Base-by-base conservation (phyloP, 495 filamentous ascomycete species). In the Chaetomium cochliodes region DNA sequence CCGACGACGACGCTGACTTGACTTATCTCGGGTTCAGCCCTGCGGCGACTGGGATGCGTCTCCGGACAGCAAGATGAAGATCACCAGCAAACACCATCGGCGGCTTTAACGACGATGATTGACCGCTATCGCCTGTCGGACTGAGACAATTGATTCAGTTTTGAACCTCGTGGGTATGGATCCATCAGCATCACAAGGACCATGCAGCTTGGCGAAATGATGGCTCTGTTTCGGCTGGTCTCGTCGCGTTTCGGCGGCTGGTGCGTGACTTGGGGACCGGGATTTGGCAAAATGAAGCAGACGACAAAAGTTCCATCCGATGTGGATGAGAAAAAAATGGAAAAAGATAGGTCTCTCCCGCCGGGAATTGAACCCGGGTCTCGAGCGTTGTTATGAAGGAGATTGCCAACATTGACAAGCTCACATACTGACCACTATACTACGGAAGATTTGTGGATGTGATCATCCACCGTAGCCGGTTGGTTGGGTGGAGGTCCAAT, bases 301-400 rank as follows among this genome's bases (percentile, higher is more conserved):
- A n/a, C n/a, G n/a, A n/a, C 28, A 6, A 30, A 51, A 18, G 15
- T 47, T 50, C 46, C 46, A 50, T 47, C 6, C 46, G n/a, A 39
- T 9, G 13, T 5, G 47, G 3, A 51, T 22, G 42, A 7, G 20
- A 28, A 16, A 46, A 4, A 47, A 59, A n/a, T 6, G 12, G 54
- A 61, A 61, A 65, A 41, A 25, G 28, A 33, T 16, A 33, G 50
- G 50, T 39, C 64, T 66, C 64, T 66, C 64, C 64, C 64, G 64
- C 64, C 64, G 64, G 64, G 64, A 65, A 65, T 65, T 65, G 64
- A 65, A 65, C 64, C 64, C 64, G 64, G 64, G 64, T 65, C 64
- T 60, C 64, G 64, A 65, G 64, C 64, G 64, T 46, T 65, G 63
- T 60, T 39, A 39, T 41, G 57, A 46, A 9, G 18, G 23, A 18